Conservation (phyloP, 2,329 filamentous ascomycete species). For the Arthroderma uncinatum region DNA sequence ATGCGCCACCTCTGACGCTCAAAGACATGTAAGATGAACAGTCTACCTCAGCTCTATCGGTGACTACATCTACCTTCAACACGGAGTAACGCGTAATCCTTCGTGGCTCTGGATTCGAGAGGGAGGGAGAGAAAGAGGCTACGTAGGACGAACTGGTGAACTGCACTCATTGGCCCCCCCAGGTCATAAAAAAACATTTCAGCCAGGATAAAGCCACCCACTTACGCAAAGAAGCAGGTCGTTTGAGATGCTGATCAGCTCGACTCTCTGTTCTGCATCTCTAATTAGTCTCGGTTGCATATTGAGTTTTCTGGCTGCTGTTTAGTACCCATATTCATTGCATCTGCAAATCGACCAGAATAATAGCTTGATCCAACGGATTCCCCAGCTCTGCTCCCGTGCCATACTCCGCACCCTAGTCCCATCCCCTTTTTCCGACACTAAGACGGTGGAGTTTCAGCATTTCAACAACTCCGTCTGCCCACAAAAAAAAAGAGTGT, state of each 20-base stretch:
- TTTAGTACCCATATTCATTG: not conserved
- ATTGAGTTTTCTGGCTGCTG: not conserved
- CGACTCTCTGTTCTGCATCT: not conserved
- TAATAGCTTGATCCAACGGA: not conserved
- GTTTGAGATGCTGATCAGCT: too few species aligned
- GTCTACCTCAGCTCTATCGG: too few species aligned
- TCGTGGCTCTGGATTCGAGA: too few species aligned
- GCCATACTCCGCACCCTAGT: not conserved
- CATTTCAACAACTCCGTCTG: not conserved
- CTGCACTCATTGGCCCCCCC: too few species aligned
- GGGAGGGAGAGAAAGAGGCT: too few species aligned
- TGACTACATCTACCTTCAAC: too few species aligned
- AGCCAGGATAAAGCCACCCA: not conserved
- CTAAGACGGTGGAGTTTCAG: too few species aligned
- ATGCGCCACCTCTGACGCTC: too few species aligned
- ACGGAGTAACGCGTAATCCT: too few species aligned
- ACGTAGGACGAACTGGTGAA: too few species aligned
- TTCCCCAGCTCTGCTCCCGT: not conserved
- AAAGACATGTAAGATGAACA: too few species aligned
- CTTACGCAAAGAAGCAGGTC: not conserved
- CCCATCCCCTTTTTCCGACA: not conserved
- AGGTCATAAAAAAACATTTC: not conserved
- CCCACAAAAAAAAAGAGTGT: not conserved
- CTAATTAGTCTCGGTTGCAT: not conserved
- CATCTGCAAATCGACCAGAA: not conserved